Evolutionary conservation across 2,329 filamentous ascomycete genomes (phyloP), one percentile per base, ranked within the genome.

Genomic region (Curvularia eragrostidis): DNA sequence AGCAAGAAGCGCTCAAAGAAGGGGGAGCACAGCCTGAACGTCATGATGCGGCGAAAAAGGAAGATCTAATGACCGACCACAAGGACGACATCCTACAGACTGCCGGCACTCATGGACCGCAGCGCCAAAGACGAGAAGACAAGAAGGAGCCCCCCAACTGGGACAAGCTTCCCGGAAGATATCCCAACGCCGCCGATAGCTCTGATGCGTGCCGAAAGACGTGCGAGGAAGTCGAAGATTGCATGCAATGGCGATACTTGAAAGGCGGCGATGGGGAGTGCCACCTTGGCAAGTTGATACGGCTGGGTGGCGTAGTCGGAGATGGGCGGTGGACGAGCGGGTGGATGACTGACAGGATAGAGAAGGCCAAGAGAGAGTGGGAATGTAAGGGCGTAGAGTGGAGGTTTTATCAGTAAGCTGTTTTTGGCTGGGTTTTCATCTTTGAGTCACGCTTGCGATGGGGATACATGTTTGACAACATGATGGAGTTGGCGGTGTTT

Each of bases 231-330:
- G 60, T 67, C 0, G 62, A 67, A 3, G 69, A 77, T 13, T 79
- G 77, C 42, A 15, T 78, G 50, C 76, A 79, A 53, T 78, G 75
- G 73, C 71, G 68, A 7, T 73, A 69, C 46, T 67, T 58, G 6
- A 50, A 47, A 2, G 56, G 63, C 15, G 65, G 66, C 4, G 66
- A 72, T 4, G 71, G 72, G 1, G 68, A 73, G 38, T 78, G 76
- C 50, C 66, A 72, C 49, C 61, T 75, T 0, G 69, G 75, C 19
- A 74, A 74, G 28, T 64, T 67, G 1, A 46, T 78, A 2, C 50
- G 71, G 19, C 54, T 77, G 8, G 75, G 72, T 23, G 66, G 43
- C 15, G 65, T 59, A 38, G 63, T 63, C 9, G 63, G 51, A 5
- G 61, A 56, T 23, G 65, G 62, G 4, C 61, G 52, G 23, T 75